phyloP scores from a whole-genome alignment of 495 filamentous ascomycete species.

The Penicillium salamii region DNA sequence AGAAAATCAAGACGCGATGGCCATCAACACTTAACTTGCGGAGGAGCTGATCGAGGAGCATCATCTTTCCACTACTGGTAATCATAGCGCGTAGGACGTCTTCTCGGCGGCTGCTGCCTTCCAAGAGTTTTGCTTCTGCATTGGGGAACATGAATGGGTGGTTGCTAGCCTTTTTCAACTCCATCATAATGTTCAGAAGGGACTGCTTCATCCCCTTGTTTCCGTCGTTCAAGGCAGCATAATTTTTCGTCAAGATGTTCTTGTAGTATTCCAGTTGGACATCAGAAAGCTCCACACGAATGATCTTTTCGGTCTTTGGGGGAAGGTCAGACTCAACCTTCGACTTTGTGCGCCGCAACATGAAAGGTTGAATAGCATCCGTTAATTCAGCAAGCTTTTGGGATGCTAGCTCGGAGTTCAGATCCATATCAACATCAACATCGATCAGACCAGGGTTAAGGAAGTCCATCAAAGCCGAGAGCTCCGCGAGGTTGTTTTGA shows the following conservation, averaged over 20 bases:
- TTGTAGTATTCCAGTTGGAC: constrained; percentile 97
- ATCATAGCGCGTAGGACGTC: constrained; percentile 88
- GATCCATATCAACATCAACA: constrained; percentile 86
- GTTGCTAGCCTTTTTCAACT: constrained; percentile 97
- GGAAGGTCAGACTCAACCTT: constrained; percentile 95
- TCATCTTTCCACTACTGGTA: constrained; percentile 98
- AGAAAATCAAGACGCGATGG: constrained; percentile 96
- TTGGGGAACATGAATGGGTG: constrained; percentile 97
- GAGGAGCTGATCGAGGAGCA: constrained; percentile 90
- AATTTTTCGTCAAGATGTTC: constrained; percentile 96
- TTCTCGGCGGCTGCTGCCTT: constrained; percentile 71
- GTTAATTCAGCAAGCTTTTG: constrained; percentile 70
- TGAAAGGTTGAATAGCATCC: constrained; percentile 76
- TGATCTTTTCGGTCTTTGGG: constrained; percentile 97
- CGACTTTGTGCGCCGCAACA: constrained; percentile 95
- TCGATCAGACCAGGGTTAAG: constrained; percentile 84
- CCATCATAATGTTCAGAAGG: constrained; percentile 99
- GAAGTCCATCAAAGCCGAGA: constrained; percentile 91
- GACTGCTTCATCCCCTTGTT: constrained; percentile 87
- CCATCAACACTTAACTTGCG: constrained; percentile 86
- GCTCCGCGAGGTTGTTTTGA: constrained; percentile 91
- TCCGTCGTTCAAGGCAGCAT: constrained; percentile 88
- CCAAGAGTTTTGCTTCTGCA: constrained; percentile 83
- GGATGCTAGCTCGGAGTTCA: constrained; percentile 65
- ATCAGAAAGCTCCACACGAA: constrained; percentile 93